A percentile compares a stretch with the other conserved stretches of the same genome.
Conservation (phyloP, 2,329 filamentous ascomycete genomes). For the Diaporthe sp. region DNA sequence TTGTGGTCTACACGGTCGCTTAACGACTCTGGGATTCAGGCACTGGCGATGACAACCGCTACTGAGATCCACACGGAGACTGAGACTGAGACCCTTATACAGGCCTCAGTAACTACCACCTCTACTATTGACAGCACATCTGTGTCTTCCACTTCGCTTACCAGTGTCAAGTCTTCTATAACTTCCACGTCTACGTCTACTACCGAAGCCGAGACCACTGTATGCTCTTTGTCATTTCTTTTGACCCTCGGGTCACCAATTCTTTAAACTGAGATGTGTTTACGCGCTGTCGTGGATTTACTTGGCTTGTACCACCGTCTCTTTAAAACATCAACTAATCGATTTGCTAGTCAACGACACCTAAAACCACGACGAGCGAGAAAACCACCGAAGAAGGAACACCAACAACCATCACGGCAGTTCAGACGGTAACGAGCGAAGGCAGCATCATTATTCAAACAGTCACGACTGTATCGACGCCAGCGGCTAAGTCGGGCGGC, state of each 20-base stretch:
- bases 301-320: not conserved
- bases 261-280: not conserved
- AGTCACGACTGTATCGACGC: constrained; percentile 65
- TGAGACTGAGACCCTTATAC: constrained; percentile 53
- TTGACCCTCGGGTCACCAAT: not conserved
- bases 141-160: constrained; percentile 46
- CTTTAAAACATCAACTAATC: constrained; percentile 12
- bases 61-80: constrained; percentile 42
- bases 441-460: constrained; percentile 63
- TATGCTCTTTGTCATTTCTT: constrained; percentile 30
- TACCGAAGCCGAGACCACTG: constrained; percentile 29
- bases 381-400: constrained; percentile 50
- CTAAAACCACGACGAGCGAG: constrained; percentile 44
- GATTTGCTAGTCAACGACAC: constrained; percentile 42
- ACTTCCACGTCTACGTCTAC: constrained; percentile 35
- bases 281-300: not conserved
- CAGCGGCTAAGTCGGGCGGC: constrained; percentile 39
- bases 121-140: constrained; percentile 46
- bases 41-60: constrained; percentile 42
- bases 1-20: constrained; percentile 37
- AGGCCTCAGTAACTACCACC: constrained; percentile 51
- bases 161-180: constrained; percentile 40
- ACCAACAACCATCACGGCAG: constrained; percentile 44
- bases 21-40: constrained; percentile 45
- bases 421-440: constrained; percentile 68